These are phyloP conservation scores for Eudorina sp. DNA, from an alignment of 139 green algal genomes.

Conservation along the genomic window DNA sequence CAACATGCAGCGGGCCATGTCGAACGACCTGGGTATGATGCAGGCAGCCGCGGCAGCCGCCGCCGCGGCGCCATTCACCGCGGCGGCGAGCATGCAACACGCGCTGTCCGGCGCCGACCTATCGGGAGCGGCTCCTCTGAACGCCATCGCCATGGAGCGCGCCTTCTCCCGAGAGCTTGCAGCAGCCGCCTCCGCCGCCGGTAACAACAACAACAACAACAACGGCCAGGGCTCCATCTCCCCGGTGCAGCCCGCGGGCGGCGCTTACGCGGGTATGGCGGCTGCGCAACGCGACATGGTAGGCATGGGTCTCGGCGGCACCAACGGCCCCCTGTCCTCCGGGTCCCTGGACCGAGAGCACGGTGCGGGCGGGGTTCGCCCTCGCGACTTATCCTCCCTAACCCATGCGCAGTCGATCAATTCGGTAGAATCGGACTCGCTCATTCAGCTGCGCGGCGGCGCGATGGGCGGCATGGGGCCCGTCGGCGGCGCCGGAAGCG, in stretches of 20 bases:
- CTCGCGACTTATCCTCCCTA: background rate
- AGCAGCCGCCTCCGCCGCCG: background rate
- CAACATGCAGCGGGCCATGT: slow-evolving; percentile 35
- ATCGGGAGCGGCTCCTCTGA: background rate
- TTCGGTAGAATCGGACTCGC: slow-evolving; percentile 31
- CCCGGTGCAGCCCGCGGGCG: slow-evolving; percentile 17
- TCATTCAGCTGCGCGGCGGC: slow-evolving; percentile 18
- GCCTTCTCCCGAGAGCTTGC: slow-evolving; percentile 10
- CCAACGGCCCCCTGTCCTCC: background rate
- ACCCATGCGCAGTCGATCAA: slow-evolving; percentile 7
- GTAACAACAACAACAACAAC: too few relatives aligned
- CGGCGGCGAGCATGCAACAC: slow-evolving; percentile 16
- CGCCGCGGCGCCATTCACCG: too few relatives aligned
- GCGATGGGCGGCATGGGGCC: background rate
- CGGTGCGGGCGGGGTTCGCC: too few relatives aligned
- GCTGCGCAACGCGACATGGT: background rate
- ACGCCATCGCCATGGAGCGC: slow-evolving; percentile 42
- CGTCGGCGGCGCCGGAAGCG: too few relatives aligned
- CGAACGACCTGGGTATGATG: background rate
- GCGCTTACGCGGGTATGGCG: background rate
- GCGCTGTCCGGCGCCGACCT: slow-evolving; percentile 2
- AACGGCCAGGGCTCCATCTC: slow-evolving; percentile 15
- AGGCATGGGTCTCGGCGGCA: too few relatives aligned
- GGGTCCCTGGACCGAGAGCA: background rate
- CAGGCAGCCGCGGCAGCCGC: too few relatives aligned